Percentiles rank a stretch among this genome's conserved stretches.
phyloP scores from a whole-genome alignment of 1,139 yeast genomes.

The Suhomyces choctaworum region DNA sequence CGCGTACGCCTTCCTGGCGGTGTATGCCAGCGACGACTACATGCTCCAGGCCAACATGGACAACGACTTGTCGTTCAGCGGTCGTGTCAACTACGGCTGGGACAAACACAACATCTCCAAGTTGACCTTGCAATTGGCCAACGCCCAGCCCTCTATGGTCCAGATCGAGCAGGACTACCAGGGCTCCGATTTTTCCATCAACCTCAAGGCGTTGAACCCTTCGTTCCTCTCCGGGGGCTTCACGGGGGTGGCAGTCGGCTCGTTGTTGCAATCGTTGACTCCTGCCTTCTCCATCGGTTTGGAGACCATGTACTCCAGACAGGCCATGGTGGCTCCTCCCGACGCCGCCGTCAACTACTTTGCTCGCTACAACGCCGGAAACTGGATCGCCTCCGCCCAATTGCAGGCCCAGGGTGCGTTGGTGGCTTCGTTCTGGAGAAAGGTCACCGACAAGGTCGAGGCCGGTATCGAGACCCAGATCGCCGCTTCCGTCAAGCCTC shows the following conservation, averaged over 20 bases:
- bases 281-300: slow-evolving; percentile 85
- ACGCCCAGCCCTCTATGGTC: slow-evolving; percentile 90
- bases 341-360: slow-evolving; percentile 91
- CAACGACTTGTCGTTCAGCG: slow-evolving; percentile 80
- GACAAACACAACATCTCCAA: slow-evolving; percentile 75
- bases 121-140: slow-evolving; percentile 83
- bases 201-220: slow-evolving; percentile 91
- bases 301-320: slow-evolving; percentile 88
- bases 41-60: slow-evolving; percentile 92
- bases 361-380: slow-evolving; percentile 82
- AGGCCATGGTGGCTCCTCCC: slow-evolving; percentile 74
- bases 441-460: slow-evolving; percentile 87
- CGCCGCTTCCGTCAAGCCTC: slow-evolving; percentile 75
- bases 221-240: slow-evolving; percentile 70
- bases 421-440: slow-evolving; percentile 91
- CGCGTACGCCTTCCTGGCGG: slow-evolving; percentile 87
- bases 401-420: slow-evolving; percentile 90
- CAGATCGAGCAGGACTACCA: slow-evolving; percentile 96
- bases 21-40: slow-evolving; percentile 83
- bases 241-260: slow-evolving; percentile 90
- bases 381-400: slow-evolving; percentile 96
- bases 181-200: slow-evolving; percentile 83
- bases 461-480: slow-evolving; percentile 94
- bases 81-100: slow-evolving; percentile 94
- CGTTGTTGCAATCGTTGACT: slow-evolving; percentile 85